phyloP scores from a whole-genome alignment of 2,329 filamentous ascomycete genomes.

The Coniochaeta hoffmannii region DNA sequence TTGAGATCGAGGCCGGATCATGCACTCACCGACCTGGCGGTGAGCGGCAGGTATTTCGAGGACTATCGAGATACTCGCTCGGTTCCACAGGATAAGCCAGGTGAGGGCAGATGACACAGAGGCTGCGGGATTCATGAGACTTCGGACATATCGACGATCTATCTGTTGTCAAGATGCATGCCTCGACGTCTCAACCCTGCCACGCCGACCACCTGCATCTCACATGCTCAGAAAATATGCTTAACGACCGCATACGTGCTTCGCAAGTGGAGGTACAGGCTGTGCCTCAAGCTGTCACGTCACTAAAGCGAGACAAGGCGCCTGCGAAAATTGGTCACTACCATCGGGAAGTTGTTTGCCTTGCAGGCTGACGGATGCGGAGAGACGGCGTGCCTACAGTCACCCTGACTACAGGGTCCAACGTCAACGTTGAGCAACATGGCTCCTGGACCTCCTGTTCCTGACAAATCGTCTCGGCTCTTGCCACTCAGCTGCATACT shows the following conservation, averaged over 20 bases:
- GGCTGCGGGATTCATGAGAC: neutral
- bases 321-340: neutral
- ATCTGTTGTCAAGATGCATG: constrained; percentile 1
- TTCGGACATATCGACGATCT: neutral
- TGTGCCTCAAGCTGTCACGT: neutral
- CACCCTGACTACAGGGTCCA: too few relatives aligned
- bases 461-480: too few relatives aligned
- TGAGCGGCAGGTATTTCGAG: neutral
- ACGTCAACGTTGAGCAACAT: neutral
- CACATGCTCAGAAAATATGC: neutral
- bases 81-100: neutral
- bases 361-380: neutral
- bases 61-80: neutral
- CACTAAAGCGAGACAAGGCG: neutral
- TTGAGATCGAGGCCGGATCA: neutral
- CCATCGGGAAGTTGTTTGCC: neutral
- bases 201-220: neutral
- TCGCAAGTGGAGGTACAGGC: neutral
- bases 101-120: neutral
- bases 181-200: neutral
- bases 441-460: neutral
- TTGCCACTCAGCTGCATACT: too few relatives aligned
- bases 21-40: neutral
- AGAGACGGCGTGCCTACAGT: too few relatives aligned
- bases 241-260: neutral